These are phyloP conservation scores for Fonsecaea erecta DNA, from an alignment of 2,329 filamentous ascomycete species.

Conservation along the genomic window DNA sequence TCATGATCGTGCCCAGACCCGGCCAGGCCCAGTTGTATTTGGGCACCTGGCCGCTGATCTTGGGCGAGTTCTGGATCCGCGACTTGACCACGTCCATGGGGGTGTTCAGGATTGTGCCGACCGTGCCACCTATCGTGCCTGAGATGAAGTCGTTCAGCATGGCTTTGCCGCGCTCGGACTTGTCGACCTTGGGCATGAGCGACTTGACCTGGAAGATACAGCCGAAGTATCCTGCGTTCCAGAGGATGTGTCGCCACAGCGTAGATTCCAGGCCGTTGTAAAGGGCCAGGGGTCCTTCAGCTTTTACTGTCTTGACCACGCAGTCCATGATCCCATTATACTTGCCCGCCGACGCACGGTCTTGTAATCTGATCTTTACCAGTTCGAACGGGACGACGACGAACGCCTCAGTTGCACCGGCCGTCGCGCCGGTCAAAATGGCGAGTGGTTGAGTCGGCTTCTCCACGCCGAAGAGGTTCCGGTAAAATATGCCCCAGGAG, in stretches of 20 bases:
- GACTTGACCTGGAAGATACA: constrained; percentile 96
- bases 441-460: constrained; percentile 94
- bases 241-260: constrained; percentile 90
- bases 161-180: constrained; percentile 73
- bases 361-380: constrained; percentile 97
- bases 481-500: constrained; percentile 95
- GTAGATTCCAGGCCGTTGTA: constrained; percentile 98
- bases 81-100: constrained; percentile 98
- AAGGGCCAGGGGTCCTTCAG: constrained; percentile 82
- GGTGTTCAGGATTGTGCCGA: constrained; percentile 91
- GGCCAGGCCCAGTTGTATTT: constrained; percentile 99
- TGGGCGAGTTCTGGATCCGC: constrained; percentile 91
- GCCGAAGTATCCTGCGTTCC: constrained; percentile 97
- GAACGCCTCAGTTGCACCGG: constrained; percentile 93
- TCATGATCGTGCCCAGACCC: constrained; percentile 80
- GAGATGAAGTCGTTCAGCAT: constrained; percentile 87
- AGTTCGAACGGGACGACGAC: constrained; percentile 98
- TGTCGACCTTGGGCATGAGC: constrained; percentile 76
- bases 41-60: constrained; percentile 75
- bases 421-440: constrained; percentile 89
- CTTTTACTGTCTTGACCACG: constrained; percentile 70
- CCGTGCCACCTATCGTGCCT: constrained; percentile 84
- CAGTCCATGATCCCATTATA: constrained; percentile 61
- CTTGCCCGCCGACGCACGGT: constrained; percentile 86
- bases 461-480: constrained; percentile 77